These are phyloP conservation scores for Furculomyces boomerangus DNA, from an alignment of 371 early-diverging fungal species.

Conservation along the genomic window DNA sequence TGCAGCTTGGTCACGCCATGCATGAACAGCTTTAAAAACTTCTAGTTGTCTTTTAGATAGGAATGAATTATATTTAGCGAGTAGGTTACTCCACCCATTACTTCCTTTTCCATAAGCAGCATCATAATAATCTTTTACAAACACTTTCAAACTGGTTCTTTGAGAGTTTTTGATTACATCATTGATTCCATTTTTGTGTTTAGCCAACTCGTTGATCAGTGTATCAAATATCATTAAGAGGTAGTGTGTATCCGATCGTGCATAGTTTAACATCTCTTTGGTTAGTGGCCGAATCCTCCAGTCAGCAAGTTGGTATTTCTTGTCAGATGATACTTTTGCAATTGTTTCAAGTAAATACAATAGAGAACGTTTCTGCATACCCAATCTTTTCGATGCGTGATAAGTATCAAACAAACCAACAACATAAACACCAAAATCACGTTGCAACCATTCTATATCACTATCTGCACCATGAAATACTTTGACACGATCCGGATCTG, in stretches of 20 bases:
- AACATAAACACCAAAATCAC: constrained; percentile 90
- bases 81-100: constrained; percentile 54
- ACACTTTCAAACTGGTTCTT: constrained; percentile 37
- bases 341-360: constrained; percentile 65
- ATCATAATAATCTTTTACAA: constrained; percentile 70
- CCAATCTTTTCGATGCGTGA: constrained; percentile 70
- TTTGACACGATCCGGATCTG: constrained; percentile 77
- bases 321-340: constrained; percentile 69
- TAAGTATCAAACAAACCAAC: constrained; percentile 94
- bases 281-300: constrained; percentile 92
- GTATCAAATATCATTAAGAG: constrained; percentile 82
- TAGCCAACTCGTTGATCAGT: constrained; percentile 64
- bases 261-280: constrained; percentile 79
- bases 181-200: constrained; percentile 24
- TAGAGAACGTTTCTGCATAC: constrained; percentile 54
- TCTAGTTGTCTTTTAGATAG: constrained; percentile 8
- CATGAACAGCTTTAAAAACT: constrained; percentile 44
- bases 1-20: constrained; percentile 66
- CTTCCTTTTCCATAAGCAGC: constrained; percentile 29
- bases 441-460: constrained; percentile 95
- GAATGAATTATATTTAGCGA: constrained; percentile 70
- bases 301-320: constrained; percentile 89
- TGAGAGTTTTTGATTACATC: constrained; percentile 48
- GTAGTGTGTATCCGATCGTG: constrained; percentile 89
- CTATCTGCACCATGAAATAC: constrained; percentile 91